Base-by-base conservation (phyloP, 2,329 filamentous ascomycete species). In the Apiospora pterosperma region DNA sequence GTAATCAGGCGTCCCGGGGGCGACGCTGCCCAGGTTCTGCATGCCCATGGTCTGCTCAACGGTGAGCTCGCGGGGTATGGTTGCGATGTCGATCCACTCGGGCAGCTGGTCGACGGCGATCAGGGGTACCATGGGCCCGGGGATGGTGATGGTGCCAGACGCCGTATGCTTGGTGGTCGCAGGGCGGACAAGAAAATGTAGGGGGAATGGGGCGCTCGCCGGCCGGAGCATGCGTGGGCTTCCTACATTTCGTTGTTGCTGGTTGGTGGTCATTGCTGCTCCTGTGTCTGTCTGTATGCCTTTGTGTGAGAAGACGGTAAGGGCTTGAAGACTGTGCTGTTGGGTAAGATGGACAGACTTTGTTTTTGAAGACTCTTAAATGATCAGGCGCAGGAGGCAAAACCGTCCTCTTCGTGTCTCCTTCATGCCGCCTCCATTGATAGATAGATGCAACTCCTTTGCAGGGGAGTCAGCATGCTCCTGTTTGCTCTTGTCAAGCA, bases 41-140 rank as follows among this genome's bases (percentile, higher is more conserved):
- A 84, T 76, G 8, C 76, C 76, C 5, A 66, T 67, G 2, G 77
- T 78, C 63, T 84, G 75, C 39, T 78, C 75, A 6, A 74, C 66
- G 3, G 67, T 69, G 14, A 85, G 73, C 62, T 76, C 68, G 6
- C 81, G 80, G 3, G 83, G 81, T 3, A 83, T 74, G 28, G 79
- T 81, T 38, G 76, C 64, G 12, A 84, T 70, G 5, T 80, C 73
- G 4, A 85, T 67, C 76, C 81, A 81, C 1, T 74, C 71, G 0
- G 84, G 84, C 0, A 87, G 78, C 66, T 85, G 77, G 70, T 87
- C 84, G 14, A 81, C 72, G 0, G 84, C 78, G n/a, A 87, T 77
- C n/a, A 87, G 78, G 7, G 85, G 85, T 1, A 87, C 83, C 4
- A 83, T 77, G 7, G 73, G 71, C 3, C 76, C 77, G 0, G 74